Evolutionary conservation across 176 grass and related monocot genomes (phyloP).

Genomic region (Urochloa ruziziensis): DNA sequence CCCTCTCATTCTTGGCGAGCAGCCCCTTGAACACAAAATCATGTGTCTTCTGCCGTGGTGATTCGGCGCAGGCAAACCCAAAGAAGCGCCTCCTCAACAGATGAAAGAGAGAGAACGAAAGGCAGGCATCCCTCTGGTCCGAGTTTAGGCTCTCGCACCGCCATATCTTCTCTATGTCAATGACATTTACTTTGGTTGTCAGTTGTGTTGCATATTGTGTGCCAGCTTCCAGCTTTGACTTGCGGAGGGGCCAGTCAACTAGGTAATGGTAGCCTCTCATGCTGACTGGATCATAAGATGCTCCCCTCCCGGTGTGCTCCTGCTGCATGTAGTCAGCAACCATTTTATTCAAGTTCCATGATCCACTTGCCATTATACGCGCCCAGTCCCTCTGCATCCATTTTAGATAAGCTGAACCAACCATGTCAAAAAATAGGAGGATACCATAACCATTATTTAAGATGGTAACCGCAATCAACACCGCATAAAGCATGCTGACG

Average conservation of each 20-base stretch:
- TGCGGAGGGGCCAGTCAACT: constrained; percentile 15
- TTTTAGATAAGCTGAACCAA: not conserved
- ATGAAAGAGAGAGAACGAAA: too few species aligned
- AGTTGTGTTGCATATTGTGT: not conserved
- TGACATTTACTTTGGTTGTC: not conserved
- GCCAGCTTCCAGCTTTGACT: not conserved
- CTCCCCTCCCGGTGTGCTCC: not conserved
- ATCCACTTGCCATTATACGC: not conserved
- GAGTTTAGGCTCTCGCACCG: not conserved
- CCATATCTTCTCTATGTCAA: constrained; percentile 18
- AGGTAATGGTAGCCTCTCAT: constrained; percentile 36
- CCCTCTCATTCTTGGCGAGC: not conserved
- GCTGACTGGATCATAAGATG: constrained; percentile 7
- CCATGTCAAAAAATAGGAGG: not conserved
- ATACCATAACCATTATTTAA: too few species aligned
- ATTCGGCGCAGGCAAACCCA: too few species aligned
- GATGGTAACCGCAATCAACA: too few species aligned
- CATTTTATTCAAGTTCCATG: constrained; percentile 36
- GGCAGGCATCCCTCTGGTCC: too few species aligned
- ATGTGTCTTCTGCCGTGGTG: too few species aligned
- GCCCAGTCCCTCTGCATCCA: not conserved
- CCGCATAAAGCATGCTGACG: too few species aligned
- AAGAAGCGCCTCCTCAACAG: too few species aligned
- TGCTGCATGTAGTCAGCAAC: constrained; percentile 33
- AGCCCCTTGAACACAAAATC: not conserved